These are phyloP conservation scores for Oryza glumipatula DNA, from an alignment of 176 grass and related monocot species.

Conservation along the genomic window DNA sequence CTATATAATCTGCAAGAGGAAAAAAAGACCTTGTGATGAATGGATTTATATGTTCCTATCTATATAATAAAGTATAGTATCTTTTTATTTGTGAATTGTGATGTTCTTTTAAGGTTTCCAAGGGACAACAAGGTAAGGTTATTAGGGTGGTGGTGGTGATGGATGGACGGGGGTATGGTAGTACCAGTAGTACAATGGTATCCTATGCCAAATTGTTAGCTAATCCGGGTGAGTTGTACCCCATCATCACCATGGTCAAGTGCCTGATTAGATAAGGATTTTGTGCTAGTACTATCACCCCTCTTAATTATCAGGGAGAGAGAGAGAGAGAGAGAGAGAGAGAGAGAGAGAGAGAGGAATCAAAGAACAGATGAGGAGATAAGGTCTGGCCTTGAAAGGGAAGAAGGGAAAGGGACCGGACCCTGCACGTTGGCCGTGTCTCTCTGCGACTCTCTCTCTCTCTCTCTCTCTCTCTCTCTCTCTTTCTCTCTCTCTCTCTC, in stretches of 20 bases:
- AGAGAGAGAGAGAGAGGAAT: constrained; percentile 1
- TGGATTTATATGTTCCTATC: neutral
- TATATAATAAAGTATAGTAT: too few relatives aligned
- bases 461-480: neutral
- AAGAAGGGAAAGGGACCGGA: neutral
- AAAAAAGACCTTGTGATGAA: neutral
- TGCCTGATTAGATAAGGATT: neutral
- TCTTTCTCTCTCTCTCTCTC: neutral
- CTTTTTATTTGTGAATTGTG: neutral
- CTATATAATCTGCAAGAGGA: too few relatives aligned
- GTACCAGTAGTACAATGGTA: neutral
- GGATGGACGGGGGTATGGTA: neutral
- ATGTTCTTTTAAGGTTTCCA: constrained; percentile 35
- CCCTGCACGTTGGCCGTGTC: neutral
- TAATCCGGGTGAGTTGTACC: constrained; percentile 22
- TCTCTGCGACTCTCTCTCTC: neutral
- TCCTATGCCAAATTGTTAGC: constrained; percentile 39
- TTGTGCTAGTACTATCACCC: neutral
- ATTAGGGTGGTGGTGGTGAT: neutral
- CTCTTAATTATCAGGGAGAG: neutral
- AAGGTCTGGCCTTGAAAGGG: constrained; percentile 8
- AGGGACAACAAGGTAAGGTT: neutral
- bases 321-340: neutral
- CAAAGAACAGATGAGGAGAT: constrained; percentile 19
- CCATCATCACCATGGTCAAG: neutral